Evolutionary conservation across 2,329 filamentous ascomycete species (phyloP).

Genomic region (Hymenoscyphus fraxineus): DNA sequence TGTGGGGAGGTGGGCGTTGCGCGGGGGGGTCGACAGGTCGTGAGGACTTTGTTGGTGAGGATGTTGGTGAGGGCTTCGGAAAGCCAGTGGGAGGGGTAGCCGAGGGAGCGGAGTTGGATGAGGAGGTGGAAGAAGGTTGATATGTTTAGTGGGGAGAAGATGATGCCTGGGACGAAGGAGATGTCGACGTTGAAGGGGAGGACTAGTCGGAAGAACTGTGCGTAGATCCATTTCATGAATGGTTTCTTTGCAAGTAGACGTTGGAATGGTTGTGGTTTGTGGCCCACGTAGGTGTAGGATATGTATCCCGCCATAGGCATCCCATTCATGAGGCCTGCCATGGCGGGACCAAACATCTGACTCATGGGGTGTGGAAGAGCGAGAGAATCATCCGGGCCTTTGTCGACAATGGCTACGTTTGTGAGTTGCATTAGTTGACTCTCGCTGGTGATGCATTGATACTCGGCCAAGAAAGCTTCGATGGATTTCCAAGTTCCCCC

Average conservation of each 20-base stretch:
- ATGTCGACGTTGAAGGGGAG: slow-evolving; percentile 13
- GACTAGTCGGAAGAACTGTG: slow-evolving; percentile 15
- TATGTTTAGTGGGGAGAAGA: slow-evolving; percentile 13
- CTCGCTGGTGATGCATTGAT: slow-evolving; percentile 13
- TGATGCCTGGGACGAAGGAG: background rate
- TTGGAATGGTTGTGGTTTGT: background rate
- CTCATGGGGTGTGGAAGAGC: background rate
- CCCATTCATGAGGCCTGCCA: background rate
- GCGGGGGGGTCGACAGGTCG: slow-evolving; percentile 11
- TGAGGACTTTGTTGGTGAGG: slow-evolving; percentile 15
- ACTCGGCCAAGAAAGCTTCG: slow-evolving; percentile 16
- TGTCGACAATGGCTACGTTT: background rate
- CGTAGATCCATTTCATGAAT: slow-evolving; percentile 19
- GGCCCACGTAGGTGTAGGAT: background rate
- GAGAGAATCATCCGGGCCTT: background rate
- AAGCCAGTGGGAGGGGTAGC: slow-evolving; percentile 23
- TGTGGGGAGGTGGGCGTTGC: slow-evolving; percentile 1
- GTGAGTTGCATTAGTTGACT: slow-evolving; percentile 13
- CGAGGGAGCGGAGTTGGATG: slow-evolving; percentile 10
- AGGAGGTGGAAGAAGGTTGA: slow-evolving; percentile 16
- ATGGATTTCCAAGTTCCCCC: background rate
- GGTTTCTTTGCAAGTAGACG: slow-evolving; percentile 8
- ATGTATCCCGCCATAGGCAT: slow-evolving; percentile 12
- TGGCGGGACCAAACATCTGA: too few relatives aligned
- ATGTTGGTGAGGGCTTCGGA: slow-evolving; percentile 18